Percentiles rank a stretch among this genome's conserved stretches.
Conservation (phyloP, 345 rosid species). For the Gossypium anomalum region DNA sequence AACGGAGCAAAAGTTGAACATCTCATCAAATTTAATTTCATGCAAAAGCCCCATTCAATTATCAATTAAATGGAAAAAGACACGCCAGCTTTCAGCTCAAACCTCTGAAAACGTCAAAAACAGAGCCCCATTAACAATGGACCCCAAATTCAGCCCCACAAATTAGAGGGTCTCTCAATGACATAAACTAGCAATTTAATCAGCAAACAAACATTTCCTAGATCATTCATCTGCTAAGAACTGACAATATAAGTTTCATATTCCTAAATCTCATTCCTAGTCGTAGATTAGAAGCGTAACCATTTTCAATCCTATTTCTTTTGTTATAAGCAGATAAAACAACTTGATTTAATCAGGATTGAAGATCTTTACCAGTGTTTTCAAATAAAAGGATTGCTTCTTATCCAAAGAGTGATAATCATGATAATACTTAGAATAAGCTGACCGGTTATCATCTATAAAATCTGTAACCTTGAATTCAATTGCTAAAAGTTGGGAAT, state of each 20-base stretch:
- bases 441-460: neutral
- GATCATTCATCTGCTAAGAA: constrained; percentile 3
- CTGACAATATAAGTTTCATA: neutral
- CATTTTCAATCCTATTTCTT: neutral
- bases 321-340: neutral
- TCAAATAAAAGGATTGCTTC: neutral
- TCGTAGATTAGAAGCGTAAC: neutral
- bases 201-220: neutral
- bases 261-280: neutral
- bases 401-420: neutral
- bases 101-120: neutral
- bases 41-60: neutral
- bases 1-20: neutral
- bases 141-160: neutral
- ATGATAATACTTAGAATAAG: neutral
- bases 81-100: neutral
- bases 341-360: neutral
- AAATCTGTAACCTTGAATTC: neutral
- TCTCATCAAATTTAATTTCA: constrained; percentile 3
- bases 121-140: neutral
- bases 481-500: neutral
- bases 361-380: neutral
- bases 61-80: neutral
- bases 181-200: neutral
- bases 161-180: neutral